Evolutionary conservation across 257 asterid species (phyloP), one percentile per base, ranked within the genome.

Genomic region (Rauvolfia tetraphylla): DNA sequence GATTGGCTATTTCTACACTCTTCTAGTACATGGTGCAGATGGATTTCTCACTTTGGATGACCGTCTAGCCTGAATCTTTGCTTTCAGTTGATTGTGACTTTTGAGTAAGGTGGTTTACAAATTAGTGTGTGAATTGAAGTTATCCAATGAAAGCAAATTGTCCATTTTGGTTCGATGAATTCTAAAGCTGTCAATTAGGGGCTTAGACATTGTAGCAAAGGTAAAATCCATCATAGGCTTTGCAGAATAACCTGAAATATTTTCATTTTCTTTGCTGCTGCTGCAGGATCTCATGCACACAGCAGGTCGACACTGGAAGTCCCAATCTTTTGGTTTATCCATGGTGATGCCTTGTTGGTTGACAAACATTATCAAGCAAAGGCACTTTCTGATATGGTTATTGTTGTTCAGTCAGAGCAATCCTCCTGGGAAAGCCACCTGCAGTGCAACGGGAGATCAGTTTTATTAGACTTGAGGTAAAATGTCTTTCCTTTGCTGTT

Each of bases 361-460:
- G 99, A 92, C 92, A 92, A 92, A 85, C 93, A 92, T 86, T 92
- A 92, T 78, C 99, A 90, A 79, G 97, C 99, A 72, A 95, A 89
- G 83, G 91, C 98, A 65, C 97, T 95, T 71, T 87, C 99, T 49
- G 99, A 92, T 88, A 95, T 95, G 99, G 93, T 95, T 68, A 81
- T 95, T 75, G 99, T 95, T 77, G 98, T 92, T 80, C 99, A 95
- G 86, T 95, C 99, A 11, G 99, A 95, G 84, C 84, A 95, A 76
- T 79, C 98, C 78, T 91, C 99, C 59, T 91, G 93, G 97, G 98
- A 92, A 87, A 95, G 98, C 88, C 97, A 95, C 88, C 88, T 95
- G 74, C 99, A 95, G 82, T 95, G 99, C 87, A 92, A 95, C 54
- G 98, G 99, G 44, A 85, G 53, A 75, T 84, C 98, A 20, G 92